Conservation (phyloP, 2,329 filamentous ascomycete genomes). For the Penicillium paneum region DNA sequence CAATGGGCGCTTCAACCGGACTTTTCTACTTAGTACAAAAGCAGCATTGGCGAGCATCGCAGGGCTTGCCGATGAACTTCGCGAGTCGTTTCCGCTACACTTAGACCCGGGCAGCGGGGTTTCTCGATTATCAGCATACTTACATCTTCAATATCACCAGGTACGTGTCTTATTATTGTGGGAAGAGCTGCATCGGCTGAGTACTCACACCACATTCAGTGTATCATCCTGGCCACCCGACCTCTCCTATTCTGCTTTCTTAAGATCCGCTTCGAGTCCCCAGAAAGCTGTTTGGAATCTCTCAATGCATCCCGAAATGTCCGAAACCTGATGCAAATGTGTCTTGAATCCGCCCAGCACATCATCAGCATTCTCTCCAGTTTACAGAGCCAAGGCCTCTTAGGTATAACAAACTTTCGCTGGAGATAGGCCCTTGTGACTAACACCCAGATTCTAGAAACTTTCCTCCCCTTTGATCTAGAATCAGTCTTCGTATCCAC, state of each 20-base stretch:
- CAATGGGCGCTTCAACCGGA: slow-evolving; percentile 37
- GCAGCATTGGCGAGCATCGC: slow-evolving; percentile 40
- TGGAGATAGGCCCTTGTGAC: not conserved
- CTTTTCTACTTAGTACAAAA: slow-evolving; percentile 42
- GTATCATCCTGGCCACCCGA: slow-evolving; percentile 42
- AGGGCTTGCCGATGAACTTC: slow-evolving; percentile 42
- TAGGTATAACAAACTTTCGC: slow-evolving; percentile 37
- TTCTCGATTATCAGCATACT: slow-evolving; percentile 43
- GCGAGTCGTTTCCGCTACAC: slow-evolving; percentile 37
- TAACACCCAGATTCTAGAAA: slow-evolving; percentile 34
- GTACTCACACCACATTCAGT: slow-evolving; percentile 23
- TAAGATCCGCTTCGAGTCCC: slow-evolving; percentile 34
- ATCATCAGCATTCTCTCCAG: slow-evolving; percentile 45
- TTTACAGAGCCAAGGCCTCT: slow-evolving; percentile 47
- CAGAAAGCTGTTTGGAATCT: slow-evolving; percentile 27
- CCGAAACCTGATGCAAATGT: slow-evolving; percentile 41
- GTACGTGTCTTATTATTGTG: slow-evolving; percentile 19
- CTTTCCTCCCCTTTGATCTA: slow-evolving; percentile 50
- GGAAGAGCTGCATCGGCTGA: not conserved
- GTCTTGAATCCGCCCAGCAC: slow-evolving; percentile 45
- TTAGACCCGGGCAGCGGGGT: slow-evolving; percentile 40
- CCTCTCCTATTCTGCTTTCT: slow-evolving; percentile 47
- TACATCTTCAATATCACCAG: slow-evolving; percentile 43
- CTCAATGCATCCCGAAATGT: slow-evolving; percentile 39
- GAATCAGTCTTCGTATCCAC: slow-evolving; percentile 47